Evolutionary conservation across 768 basidiomycete genomes (phyloP).

Genomic region (Rickenella mellea): DNA sequence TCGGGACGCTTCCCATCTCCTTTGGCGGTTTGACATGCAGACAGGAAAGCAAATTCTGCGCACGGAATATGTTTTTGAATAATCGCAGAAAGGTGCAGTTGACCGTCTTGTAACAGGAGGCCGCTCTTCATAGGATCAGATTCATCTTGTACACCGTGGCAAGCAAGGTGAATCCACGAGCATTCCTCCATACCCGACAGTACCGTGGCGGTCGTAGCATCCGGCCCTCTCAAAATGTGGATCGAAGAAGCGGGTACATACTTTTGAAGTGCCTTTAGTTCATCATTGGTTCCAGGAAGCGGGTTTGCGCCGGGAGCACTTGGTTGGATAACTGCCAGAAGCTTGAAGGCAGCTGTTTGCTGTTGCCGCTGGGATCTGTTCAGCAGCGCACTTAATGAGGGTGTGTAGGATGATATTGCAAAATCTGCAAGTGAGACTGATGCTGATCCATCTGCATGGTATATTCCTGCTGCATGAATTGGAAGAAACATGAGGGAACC

Average conservation of each 20-base stretch:
- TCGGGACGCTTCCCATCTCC: slow-evolving; percentile 16
- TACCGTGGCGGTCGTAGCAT: slow-evolving; percentile 5
- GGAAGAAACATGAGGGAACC: slow-evolving; percentile 21
- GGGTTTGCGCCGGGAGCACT: slow-evolving; percentile 6
- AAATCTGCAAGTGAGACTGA: slow-evolving; percentile 5
- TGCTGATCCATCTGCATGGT: slow-evolving; percentile 5
- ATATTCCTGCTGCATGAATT: slow-evolving; percentile 23
- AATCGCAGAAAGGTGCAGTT: slow-evolving; percentile 15
- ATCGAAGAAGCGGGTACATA: not conserved
- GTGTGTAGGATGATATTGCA: slow-evolving; percentile 25
- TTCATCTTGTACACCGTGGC: slow-evolving; percentile 17
- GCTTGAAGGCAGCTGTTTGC: not conserved
- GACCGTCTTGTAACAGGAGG: slow-evolving; percentile 15
- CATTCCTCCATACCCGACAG: slow-evolving; percentile 1
- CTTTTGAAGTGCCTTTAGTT: slow-evolving; percentile 1
- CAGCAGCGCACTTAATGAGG: slow-evolving; percentile 18
- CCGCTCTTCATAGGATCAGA: slow-evolving; percentile 18
- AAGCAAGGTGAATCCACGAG: slow-evolving; percentile 22
- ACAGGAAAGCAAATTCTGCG: slow-evolving; percentile 21
- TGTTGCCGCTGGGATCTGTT: not conserved
- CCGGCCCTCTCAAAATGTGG: not conserved
- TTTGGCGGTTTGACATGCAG: slow-evolving; percentile 19
- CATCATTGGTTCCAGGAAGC: slow-evolving; percentile 10
- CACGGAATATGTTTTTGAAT: slow-evolving; percentile 9
- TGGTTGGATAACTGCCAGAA: slow-evolving; percentile 12